These are phyloP conservation scores for Lindgomyces ingoldianus DNA, from an alignment of 495 filamentous ascomycete genomes.

Conservation along the genomic window DNA sequence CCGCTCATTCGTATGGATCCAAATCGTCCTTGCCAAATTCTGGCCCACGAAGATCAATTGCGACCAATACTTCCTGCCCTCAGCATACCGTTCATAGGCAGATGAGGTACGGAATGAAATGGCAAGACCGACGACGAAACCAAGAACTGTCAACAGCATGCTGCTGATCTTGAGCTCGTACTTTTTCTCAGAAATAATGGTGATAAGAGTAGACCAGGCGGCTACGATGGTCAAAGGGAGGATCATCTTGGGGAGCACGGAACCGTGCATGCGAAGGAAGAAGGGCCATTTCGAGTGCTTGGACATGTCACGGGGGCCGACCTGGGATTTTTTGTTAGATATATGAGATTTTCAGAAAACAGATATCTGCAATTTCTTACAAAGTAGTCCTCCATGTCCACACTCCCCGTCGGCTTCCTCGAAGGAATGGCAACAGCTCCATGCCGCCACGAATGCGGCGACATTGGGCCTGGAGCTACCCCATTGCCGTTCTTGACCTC, in stretches of 20 bases:
- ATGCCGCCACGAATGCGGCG: slow-evolving; percentile 27
- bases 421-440: background rate
- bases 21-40: slow-evolving; percentile 74
- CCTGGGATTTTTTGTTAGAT: slow-evolving; percentile 17
- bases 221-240: slow-evolving; percentile 68
- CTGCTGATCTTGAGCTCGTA: slow-evolving; percentile 59
- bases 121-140: slow-evolving; percentile 86
- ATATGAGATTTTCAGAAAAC: background rate
- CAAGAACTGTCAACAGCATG: slow-evolving; percentile 77
- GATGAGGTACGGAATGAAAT: slow-evolving; percentile 84
- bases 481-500: slow-evolving; percentile 10
- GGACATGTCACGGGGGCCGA: slow-evolving; percentile 33
- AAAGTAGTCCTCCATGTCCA: slow-evolving; percentile 38
- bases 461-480: slow-evolving; percentile 7
- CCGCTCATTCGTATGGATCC: slow-evolving; percentile 71
- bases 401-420: slow-evolving; percentile 8
- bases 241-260: slow-evolving; percentile 52
- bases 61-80: slow-evolving; percentile 78
- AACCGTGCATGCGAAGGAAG: slow-evolving; percentile 40
- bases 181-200: slow-evolving; percentile 57
- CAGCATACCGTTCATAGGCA: slow-evolving; percentile 77
- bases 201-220: slow-evolving; percentile 70
- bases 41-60: slow-evolving; percentile 70
- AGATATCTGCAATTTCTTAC: background rate
- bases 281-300: slow-evolving; percentile 40